Percentiles rank a stretch among this genome's conserved stretches.
These are phyloP conservation scores for Mucor racemosus DNA, from an alignment of 371 early-diverging fungal genomes.

Conservation along the genomic window DNA sequence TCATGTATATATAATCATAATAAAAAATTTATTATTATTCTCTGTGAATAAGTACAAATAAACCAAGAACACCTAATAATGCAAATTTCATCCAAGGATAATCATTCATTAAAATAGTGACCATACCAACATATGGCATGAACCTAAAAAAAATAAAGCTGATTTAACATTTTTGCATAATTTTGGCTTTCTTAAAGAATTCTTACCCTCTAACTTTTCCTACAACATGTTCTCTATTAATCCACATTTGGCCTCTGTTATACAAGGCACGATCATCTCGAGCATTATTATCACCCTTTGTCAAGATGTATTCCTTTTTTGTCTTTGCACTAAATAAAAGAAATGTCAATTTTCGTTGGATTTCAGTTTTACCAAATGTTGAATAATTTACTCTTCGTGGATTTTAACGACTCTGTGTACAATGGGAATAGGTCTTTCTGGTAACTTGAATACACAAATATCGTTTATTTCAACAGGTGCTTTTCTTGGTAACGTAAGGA, in stretches of 20 bases:
- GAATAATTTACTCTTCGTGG: slow-evolving; percentile 70
- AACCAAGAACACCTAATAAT: slow-evolving; percentile 77
- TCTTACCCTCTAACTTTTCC: slow-evolving; percentile 86
- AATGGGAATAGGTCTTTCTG: slow-evolving; percentile 94
- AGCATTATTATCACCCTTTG: slow-evolving; percentile 99
- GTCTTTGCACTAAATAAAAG: slow-evolving; percentile 54
- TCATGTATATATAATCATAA: background rate
- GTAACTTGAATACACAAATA: slow-evolving; percentile 95
- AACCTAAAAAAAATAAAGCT: slow-evolving; percentile 50
- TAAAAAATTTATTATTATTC: slow-evolving; percentile 40
- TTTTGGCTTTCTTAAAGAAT: background rate
- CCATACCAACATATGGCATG: slow-evolving; percentile 95
- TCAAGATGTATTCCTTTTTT: slow-evolving; percentile 83
- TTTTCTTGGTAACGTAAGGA: slow-evolving; percentile 73
- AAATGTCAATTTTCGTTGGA: slow-evolving; percentile 85
- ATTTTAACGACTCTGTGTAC: slow-evolving; percentile 97
- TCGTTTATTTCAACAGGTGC: slow-evolving; percentile 89
- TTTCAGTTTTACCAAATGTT: slow-evolving; percentile 54
- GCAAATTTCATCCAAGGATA: slow-evolving; percentile 89
- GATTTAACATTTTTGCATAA: background rate
- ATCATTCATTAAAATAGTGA: slow-evolving; percentile 96
- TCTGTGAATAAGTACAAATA: slow-evolving; percentile 69
- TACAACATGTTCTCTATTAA: slow-evolving; percentile 84
- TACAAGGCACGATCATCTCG: slow-evolving; percentile 95
- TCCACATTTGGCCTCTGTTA: slow-evolving; percentile 89